Evolutionary conservation across 2,329 filamentous ascomycete species (phyloP).

Genomic region (Penicillium decumbens): DNA sequence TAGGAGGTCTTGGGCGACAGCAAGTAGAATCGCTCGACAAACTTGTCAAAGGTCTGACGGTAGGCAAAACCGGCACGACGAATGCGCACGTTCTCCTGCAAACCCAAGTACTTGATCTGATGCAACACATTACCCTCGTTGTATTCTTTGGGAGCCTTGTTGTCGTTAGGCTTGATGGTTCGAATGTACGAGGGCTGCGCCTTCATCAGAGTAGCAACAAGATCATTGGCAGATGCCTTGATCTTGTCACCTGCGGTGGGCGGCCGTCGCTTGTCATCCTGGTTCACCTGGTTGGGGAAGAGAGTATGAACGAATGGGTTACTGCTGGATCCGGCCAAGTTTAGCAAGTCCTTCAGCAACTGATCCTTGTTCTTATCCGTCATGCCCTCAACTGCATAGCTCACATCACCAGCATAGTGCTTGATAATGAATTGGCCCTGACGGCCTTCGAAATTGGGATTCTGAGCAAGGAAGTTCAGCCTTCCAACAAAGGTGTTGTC

Average conservation of each 20-base stretch:
- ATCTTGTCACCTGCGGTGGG: slow-evolving; percentile 96
- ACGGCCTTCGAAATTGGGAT: slow-evolving; percentile 83
- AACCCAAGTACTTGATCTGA: slow-evolving; percentile 96
- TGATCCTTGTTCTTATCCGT: slow-evolving; percentile 99
- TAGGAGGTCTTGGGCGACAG: slow-evolving; percentile 92
- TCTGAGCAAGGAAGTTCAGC: slow-evolving; percentile 78
- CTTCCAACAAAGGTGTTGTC: slow-evolving; percentile 94
- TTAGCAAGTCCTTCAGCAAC: slow-evolving; percentile 86
- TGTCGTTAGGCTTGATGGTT: slow-evolving; percentile 99
- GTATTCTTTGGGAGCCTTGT: slow-evolving; percentile 92
- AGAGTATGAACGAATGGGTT: slow-evolving; percentile 83
- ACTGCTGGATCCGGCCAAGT: slow-evolving; percentile 74
- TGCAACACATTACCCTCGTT: slow-evolving; percentile 89
- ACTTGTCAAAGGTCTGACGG: slow-evolving; percentile 95
- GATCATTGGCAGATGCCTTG: slow-evolving; percentile 85
- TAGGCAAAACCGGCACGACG: slow-evolving; percentile 94
- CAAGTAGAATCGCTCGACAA: slow-evolving; percentile 94
- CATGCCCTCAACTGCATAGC: slow-evolving; percentile 91
- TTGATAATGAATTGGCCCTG: slow-evolving; percentile 98
- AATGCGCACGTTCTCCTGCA: slow-evolving; percentile 99
- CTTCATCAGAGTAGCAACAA: slow-evolving; percentile 95
- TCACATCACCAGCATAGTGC: slow-evolving; percentile 96
- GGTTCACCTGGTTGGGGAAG: slow-evolving; percentile 90
- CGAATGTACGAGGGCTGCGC: slow-evolving; percentile 96
- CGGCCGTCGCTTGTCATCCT: slow-evolving; percentile 89